Percentiles rank a stretch among this genome's conserved stretches.
Evolutionary conservation across 495 filamentous ascomycete genomes (phyloP).

Genomic region (Aspergillus nanangensis): DNA sequence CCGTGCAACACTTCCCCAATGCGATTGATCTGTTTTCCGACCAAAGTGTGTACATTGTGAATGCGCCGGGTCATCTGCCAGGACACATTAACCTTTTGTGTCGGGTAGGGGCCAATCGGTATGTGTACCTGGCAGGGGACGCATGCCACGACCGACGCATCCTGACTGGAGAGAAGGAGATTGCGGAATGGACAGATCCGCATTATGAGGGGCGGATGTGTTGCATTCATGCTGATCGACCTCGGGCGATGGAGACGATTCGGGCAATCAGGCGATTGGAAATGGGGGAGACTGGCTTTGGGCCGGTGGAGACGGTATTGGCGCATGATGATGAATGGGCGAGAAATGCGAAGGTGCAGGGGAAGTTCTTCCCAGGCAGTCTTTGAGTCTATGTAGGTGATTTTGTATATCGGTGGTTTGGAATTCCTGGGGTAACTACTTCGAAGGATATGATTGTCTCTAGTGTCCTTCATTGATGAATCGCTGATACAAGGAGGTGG

Average conservation of each 20-base stretch:
- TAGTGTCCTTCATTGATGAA: too few species aligned
- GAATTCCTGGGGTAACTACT: too few species aligned
- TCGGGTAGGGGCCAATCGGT: constrained; percentile 15
- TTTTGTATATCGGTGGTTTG: too few species aligned
- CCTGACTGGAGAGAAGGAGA: constrained; percentile 33
- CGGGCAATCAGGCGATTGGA: constrained; percentile 24
- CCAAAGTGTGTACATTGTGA: constrained; percentile 30
- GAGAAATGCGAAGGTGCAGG: not conserved
- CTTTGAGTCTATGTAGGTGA: too few species aligned
- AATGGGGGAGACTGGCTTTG: not conserved
- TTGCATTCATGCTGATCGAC: constrained; percentile 38
- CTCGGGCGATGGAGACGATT: constrained; percentile 27
- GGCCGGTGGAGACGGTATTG: constrained; percentile 37
- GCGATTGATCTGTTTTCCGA: constrained; percentile 41
- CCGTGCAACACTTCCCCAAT: constrained; percentile 15
- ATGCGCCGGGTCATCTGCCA: constrained; percentile 43
- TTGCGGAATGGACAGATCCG: constrained; percentile 37
- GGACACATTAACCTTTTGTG: constrained; percentile 46
- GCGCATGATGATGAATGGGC: constrained; percentile 42
- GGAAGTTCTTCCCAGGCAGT: constrained; percentile 1
- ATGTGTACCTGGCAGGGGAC: constrained; percentile 43
- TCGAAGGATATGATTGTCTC: too few species aligned
- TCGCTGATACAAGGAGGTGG: too few species aligned
- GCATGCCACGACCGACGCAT: constrained; percentile 43
- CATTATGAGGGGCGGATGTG: constrained; percentile 17